These are phyloP conservation scores for Debaryomyces subglobosus DNA, from an alignment of 1,139 yeast genomes.

Conservation along the genomic window DNA sequence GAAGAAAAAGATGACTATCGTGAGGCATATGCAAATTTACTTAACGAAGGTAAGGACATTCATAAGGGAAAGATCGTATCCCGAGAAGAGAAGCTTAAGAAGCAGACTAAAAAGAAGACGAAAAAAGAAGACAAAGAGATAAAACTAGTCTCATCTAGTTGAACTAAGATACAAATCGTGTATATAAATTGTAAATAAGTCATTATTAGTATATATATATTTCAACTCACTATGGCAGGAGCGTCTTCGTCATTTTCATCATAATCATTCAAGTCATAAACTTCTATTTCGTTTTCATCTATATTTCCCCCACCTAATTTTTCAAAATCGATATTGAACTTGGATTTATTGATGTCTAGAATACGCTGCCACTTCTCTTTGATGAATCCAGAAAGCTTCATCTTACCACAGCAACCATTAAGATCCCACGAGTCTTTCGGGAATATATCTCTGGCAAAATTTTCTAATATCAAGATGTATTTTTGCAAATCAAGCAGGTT, in stretches of 20 bases:
- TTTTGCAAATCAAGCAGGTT: slow-evolving; percentile 22
- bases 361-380: slow-evolving; percentile 22
- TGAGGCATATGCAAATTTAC: slow-evolving; percentile 31
- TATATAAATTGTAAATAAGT: neutral
- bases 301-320: neutral
- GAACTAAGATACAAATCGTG: neutral
- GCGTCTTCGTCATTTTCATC: slow-evolving; percentile 34
- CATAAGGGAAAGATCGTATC: slow-evolving; percentile 32
- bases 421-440: slow-evolving; percentile 13
- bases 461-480: slow-evolving; percentile 23
- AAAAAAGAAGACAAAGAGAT: neutral
- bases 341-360: slow-evolving; percentile 12
- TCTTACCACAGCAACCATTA: slow-evolving; percentile 23
- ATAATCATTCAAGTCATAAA: slow-evolving; percentile 23
- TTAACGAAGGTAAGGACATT: slow-evolving; percentile 34
- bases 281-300: slow-evolving; percentile 26
- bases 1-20: slow-evolving; percentile 28
- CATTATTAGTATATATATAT: neutral
- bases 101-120: slow-evolving; percentile 9
- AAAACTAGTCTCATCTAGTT: neutral
- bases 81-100: slow-evolving; percentile 21
- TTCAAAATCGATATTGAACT: slow-evolving; percentile 22
- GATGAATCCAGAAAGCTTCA: slow-evolving; percentile 25
- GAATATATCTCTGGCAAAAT: slow-evolving; percentile 23
- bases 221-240: slow-evolving; percentile 25